Percentiles rank a stretch among this genome's conserved stretches.
Evolutionary conservation across 345 rosid species (phyloP).

Genomic region (Salix suchowensis): DNA sequence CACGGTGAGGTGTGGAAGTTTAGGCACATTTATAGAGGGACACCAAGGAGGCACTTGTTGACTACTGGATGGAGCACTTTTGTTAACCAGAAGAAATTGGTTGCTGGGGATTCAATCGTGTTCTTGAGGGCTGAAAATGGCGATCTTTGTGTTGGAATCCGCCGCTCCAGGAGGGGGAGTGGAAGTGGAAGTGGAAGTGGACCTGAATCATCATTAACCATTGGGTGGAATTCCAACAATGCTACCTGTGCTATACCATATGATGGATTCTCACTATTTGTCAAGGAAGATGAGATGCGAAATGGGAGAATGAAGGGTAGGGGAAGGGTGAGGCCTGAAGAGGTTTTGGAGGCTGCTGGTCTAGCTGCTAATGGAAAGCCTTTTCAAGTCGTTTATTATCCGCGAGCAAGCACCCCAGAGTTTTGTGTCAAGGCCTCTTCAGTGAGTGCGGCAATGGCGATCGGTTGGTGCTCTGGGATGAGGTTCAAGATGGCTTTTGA

Average conservation of each 20-base stretch:
- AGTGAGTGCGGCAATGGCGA: constrained; percentile 19
- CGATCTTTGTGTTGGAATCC: constrained; percentile 26
- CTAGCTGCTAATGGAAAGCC: constrained; percentile 23
- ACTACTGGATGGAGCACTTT: constrained; percentile 31
- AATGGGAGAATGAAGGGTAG: constrained; percentile 9
- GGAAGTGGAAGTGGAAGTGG: constrained; percentile 17
- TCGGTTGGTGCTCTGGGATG: constrained; percentile 28
- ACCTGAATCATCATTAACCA: background rate
- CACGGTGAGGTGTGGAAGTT: constrained; percentile 29
- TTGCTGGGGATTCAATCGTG: constrained; percentile 29
- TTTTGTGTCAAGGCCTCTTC: constrained; percentile 24
- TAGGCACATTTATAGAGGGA: constrained; percentile 31
- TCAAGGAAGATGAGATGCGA: constrained; percentile 19
- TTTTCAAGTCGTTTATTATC: constrained; percentile 25
- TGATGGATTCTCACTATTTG: constrained; percentile 13
- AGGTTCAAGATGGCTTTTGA: constrained; percentile 32
- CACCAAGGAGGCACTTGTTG: constrained; percentile 31
- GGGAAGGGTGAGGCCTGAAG: constrained; percentile 21
- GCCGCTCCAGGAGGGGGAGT: constrained; percentile 23
- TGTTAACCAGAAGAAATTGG: constrained; percentile 27
- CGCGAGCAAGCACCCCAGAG: constrained; percentile 24
- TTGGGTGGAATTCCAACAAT: constrained; percentile 15
- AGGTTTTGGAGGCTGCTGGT: constrained; percentile 17
- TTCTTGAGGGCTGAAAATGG: constrained; percentile 26
- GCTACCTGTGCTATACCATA: background rate